phyloP scores from a whole-genome alignment of 2,329 filamentous ascomycete genomes.

The Mycosphaerelloides madeirae region DNA sequence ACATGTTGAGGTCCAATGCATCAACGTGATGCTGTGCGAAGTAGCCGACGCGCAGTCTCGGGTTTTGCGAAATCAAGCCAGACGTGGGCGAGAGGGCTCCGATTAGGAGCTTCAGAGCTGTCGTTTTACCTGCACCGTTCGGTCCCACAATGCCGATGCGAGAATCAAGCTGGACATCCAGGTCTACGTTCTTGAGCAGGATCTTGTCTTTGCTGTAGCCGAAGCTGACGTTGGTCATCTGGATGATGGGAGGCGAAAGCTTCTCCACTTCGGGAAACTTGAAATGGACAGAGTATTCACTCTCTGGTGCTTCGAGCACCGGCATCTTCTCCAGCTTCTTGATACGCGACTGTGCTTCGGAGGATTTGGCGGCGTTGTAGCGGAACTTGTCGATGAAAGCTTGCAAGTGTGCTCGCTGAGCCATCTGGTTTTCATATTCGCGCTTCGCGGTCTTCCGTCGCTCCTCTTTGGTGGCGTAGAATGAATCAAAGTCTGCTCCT shows the following conservation, averaged over 20 bases:
- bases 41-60: constrained; percentile 86
- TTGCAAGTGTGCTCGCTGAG: constrained; percentile 84
- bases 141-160: constrained; percentile 98
- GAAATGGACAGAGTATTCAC: constrained; percentile 94
- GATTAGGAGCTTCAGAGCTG: constrained; percentile 94
- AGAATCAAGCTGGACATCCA: constrained; percentile 96
- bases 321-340: constrained; percentile 99
- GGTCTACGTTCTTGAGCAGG: constrained; percentile 78
- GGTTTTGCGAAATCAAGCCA: constrained; percentile 82
- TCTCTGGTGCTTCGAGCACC: constrained; percentile 80
- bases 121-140: constrained; percentile 98
- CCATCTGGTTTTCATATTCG: constrained; percentile 99
- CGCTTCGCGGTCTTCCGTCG: constrained; percentile 92
- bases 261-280: constrained; percentile 97
- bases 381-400: constrained; percentile 99
- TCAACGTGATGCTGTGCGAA: constrained; percentile 99
- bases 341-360: constrained; percentile 95
- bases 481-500: constrained; percentile 89
- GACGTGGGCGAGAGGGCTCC: constrained; percentile 71
- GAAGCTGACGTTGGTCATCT: constrained; percentile 90
- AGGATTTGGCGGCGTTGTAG: constrained; percentile 98
- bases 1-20: constrained; percentile 81
- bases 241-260: constrained; percentile 92
- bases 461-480: constrained; percentile 97
- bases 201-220: constrained; percentile 77